Evolutionary conservation across 805 yeast species (phyloP).

Genomic region (Torulaspora microellipsoides): DNA sequence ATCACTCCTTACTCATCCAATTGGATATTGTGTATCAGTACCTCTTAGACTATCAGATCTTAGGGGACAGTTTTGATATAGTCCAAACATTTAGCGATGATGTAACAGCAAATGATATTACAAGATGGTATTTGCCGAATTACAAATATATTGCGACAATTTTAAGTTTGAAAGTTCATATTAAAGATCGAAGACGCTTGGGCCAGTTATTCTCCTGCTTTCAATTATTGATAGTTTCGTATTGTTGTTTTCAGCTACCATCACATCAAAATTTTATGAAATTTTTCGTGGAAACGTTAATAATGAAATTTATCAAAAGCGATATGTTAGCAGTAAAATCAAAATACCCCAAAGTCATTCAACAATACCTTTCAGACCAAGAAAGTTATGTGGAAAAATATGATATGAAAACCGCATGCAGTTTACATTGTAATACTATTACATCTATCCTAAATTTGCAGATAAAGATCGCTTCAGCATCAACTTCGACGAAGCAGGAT

Average conservation of each 20-base stretch:
- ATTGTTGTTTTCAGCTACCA: constrained; percentile 8
- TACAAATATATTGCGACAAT: constrained; percentile 12
- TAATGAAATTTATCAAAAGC: constrained; percentile 7
- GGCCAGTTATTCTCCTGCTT: constrained; percentile 14
- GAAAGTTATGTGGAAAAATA: constrained; percentile 1
- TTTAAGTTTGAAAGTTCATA: not conserved
- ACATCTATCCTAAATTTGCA: constrained; percentile 8
- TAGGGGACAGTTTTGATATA: constrained; percentile 7
- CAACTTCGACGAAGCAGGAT: not conserved
- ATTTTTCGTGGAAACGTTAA: constrained; percentile 6
- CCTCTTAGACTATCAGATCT: not conserved
- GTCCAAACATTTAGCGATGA: constrained; percentile 16
- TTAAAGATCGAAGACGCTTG: constrained; percentile 1
- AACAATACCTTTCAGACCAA: constrained; percentile 1
- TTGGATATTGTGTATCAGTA: constrained; percentile 8
- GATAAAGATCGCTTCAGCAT: not conserved
- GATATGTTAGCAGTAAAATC: constrained; percentile 8
- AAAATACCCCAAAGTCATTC: constrained; percentile 7
- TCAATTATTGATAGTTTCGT: constrained; percentile 21
- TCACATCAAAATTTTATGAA: not conserved
- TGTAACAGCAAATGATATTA: constrained; percentile 11
- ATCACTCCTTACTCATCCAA: constrained; percentile 5
- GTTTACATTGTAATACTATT: constrained; percentile 10
- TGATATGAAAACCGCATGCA: constrained; percentile 2
- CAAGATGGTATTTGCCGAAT: constrained; percentile 17